Evolutionary conservation across 441 rosid genomes (phyloP).

Genomic region (Gossypium schwendimanii): DNA sequence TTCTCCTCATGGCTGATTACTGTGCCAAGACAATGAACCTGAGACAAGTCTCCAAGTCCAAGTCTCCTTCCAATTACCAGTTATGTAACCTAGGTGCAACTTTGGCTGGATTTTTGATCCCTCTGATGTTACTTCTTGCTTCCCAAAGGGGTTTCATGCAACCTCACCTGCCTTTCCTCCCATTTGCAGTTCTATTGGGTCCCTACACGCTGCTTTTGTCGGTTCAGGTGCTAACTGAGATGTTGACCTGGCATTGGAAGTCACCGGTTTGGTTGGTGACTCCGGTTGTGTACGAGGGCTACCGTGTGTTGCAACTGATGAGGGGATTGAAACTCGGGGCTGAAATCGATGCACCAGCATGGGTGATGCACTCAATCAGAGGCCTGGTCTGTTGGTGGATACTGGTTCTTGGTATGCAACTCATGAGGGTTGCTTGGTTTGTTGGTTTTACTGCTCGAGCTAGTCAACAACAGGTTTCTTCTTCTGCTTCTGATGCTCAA

Average conservation of each 20-base stretch:
- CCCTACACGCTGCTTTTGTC: constrained; percentile 74
- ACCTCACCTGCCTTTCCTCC: constrained; percentile 55
- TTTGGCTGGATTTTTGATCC: constrained; percentile 51
- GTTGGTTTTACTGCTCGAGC: constrained; percentile 60
- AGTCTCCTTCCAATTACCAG: constrained; percentile 70
- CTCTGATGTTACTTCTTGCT: constrained; percentile 42
- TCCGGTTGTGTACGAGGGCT: constrained; percentile 76
- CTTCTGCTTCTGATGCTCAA: constrained; percentile 22
- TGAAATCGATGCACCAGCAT: constrained; percentile 65
- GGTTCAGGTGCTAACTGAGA: constrained; percentile 68
- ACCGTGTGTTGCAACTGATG: constrained; percentile 73
- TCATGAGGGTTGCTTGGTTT: constrained; percentile 95
- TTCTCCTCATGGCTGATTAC: constrained; percentile 79
- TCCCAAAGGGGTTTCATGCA: constrained; percentile 60
- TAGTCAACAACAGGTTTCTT: constrained; percentile 18
- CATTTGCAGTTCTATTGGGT: constrained; percentile 61
- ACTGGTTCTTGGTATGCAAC: constrained; percentile 71
- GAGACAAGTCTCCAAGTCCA: constrained; percentile 32
- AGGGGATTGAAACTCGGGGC: constrained; percentile 70
- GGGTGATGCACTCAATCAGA: constrained; percentile 71
- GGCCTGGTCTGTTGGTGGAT: constrained; percentile 91
- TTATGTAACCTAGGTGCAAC: constrained; percentile 70
- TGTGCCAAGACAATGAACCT: constrained; percentile 49
- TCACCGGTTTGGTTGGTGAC: constrained; percentile 91
- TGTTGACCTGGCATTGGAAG: constrained; percentile 82